A percentile compares a stretch with the other conserved stretches of the same genome.
Conservation (phyloP, 179 eudicot species). For the Beta macrorhiza region DNA sequence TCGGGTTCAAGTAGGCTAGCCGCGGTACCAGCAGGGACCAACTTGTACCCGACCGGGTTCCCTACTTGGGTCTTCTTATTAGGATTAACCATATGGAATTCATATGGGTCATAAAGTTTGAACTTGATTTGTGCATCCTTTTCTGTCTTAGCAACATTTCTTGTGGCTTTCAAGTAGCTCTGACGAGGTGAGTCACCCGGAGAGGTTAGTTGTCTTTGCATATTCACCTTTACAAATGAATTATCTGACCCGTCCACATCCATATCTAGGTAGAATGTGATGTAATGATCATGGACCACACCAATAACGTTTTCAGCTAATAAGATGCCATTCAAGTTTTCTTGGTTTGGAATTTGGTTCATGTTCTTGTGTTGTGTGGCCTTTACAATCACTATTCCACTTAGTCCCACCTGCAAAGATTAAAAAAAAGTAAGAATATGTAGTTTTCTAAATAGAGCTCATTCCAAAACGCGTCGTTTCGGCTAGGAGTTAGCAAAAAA, state of each 20-base stretch:
- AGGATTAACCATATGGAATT: slow-evolving; percentile 80
- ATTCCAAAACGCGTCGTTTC: too few species aligned
- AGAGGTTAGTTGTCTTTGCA: slow-evolving; percentile 48
- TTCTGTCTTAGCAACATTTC: slow-evolving; percentile 75
- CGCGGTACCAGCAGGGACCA: slow-evolving; percentile 83
- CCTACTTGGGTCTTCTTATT: slow-evolving; percentile 70
- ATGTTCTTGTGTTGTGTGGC: slow-evolving; percentile 66
- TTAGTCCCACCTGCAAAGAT: slow-evolving; percentile 63
- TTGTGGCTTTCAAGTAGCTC: slow-evolving; percentile 73
- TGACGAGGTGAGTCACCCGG: slow-evolving; percentile 63
- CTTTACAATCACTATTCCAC: slow-evolving; percentile 92
- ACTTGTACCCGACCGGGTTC: slow-evolving; percentile 88
- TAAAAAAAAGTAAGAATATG: too few species aligned
- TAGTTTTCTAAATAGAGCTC: too few species aligned
- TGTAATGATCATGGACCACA: slow-evolving; percentile 85
- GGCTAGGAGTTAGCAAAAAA: too few species aligned
- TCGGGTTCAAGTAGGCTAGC: slow-evolving; percentile 80
- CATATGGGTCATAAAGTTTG: slow-evolving; percentile 81
- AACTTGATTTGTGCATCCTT: slow-evolving; percentile 94
- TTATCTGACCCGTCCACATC: slow-evolving; percentile 76
- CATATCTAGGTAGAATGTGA: slow-evolving; percentile 91
- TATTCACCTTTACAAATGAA: slow-evolving; percentile 82
- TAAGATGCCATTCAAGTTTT: slow-evolving; percentile 68
- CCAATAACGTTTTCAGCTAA: slow-evolving; percentile 86
- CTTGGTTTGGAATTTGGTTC: slow-evolving; percentile 66